Conservation (phyloP, 257 asterid genomes). For the Nicotiana undulata region DNA sequence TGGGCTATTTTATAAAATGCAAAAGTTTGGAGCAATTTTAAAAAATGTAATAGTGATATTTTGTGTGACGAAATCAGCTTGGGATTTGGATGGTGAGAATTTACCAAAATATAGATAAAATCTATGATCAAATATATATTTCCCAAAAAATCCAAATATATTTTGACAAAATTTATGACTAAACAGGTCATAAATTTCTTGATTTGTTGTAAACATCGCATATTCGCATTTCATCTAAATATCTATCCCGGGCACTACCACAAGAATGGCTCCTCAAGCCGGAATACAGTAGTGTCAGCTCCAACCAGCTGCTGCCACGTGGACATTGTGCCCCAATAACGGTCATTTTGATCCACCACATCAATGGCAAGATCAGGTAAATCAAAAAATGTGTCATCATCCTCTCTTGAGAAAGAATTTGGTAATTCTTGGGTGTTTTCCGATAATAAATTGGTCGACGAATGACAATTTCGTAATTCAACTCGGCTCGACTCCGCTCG, state of each 20-base stretch:
- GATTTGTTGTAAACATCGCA: not conserved
- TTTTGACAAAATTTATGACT: too few species aligned
- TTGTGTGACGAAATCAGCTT: too few species aligned
- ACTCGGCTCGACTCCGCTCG: slow-evolving; percentile 20
- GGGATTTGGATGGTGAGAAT: too few species aligned
- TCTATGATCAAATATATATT: too few species aligned
- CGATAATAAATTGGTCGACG: slow-evolving; percentile 34
- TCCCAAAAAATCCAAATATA: too few species aligned
- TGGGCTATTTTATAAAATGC: too few species aligned
- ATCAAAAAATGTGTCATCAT: slow-evolving; percentile 69
- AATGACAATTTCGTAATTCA: slow-evolving; percentile 23
- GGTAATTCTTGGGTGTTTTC: slow-evolving; percentile 33
- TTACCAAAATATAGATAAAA: too few species aligned
- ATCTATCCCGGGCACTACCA: slow-evolving; percentile 34
- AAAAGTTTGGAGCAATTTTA: too few species aligned
- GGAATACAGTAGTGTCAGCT: slow-evolving; percentile 42
- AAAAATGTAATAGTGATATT: too few species aligned
- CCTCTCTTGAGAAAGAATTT: slow-evolving; percentile 36
- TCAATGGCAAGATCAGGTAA: slow-evolving; percentile 66
- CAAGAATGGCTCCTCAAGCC: slow-evolving; percentile 55
- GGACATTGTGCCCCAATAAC: slow-evolving; percentile 31
- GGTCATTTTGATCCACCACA: slow-evolving; percentile 22
- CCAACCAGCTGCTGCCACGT: slow-evolving; percentile 57
- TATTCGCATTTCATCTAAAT: not conserved
- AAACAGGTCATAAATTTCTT: too few species aligned